Evolutionary conservation across 2,329 filamentous ascomycete genomes (phyloP), one percentile per base, ranked within the genome.

Genomic region (Penicillium vulpinum): DNA sequence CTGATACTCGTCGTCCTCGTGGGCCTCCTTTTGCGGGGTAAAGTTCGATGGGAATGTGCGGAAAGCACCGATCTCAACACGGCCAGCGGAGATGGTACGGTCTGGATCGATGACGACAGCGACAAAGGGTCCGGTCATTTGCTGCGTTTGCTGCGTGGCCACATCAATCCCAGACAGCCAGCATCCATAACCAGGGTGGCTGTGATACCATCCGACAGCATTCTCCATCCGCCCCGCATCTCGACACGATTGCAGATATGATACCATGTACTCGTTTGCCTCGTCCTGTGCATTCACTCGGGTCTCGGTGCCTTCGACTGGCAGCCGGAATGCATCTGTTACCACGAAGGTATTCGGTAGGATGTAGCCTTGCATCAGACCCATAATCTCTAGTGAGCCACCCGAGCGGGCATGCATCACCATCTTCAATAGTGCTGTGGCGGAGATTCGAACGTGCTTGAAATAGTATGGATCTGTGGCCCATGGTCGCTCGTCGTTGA

Each of bases 131-230:
- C 97, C 94, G 56, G 88, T 86, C 75, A 88, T 93, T 77, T 99
- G 94, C 77, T 97, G 92, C 69, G 88, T 87, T 64, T 84, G 82
- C 75, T 99, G 89, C 3, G 94, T 99, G 53, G 83, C 83, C 51
- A 99, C 94, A 73, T 99, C 94, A 75, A 99, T 97, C 56, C 94
- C 94, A 36, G 88, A 92, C 26, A 99, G 83, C 94, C 94, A 99
- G 81, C 94, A 99, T 43, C 94, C 94, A 74, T 99, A 99, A 26
- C 94, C 94, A 0, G 94, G 94, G 73, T 99, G 94, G 65, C 88
- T 93, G 77, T 99, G 94, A 75, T 99, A 99, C 94, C 94, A 99
- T 18, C 94, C 94, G 16, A 99, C 89, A 0, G 91, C 90, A 73
- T 99, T 97, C 77, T 99, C 94, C 73, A 88, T 81, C 54, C 92